Conservation (phyloP, 805 yeast species). For the Yarrowia porcina region DNA sequence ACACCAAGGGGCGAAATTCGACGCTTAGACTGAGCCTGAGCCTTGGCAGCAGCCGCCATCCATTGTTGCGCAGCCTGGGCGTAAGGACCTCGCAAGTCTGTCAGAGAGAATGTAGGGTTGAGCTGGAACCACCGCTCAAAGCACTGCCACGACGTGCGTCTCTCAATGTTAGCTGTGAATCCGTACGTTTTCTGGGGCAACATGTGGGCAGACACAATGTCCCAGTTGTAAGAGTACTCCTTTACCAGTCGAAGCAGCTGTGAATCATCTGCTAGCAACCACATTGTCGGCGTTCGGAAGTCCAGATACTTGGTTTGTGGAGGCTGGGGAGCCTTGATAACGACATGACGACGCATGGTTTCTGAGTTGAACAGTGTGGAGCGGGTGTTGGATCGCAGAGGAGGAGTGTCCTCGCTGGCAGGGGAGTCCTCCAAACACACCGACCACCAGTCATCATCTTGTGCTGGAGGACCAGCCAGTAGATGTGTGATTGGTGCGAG, state of each 20-base stretch:
- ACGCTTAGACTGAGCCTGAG: conserved; percentile 82
- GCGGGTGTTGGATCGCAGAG: conserved; percentile 6
- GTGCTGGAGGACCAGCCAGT: conserved; percentile 34
- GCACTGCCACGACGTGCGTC: conserved; percentile 98
- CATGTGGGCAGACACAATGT: conserved; percentile 77
- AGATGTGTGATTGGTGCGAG: conserved; percentile 38
- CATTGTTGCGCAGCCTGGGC: conserved; percentile 83
- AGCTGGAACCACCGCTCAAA: conserved; percentile 93
- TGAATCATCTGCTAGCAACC: conserved; percentile 94
- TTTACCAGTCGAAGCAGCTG: conserved; percentile 74
- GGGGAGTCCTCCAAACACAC: conserved; percentile 33
- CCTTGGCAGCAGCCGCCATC: conserved; percentile 86
- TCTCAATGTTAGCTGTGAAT: conserved; percentile 82
- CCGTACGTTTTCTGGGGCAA: conserved; percentile 62
- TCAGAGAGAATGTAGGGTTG: conserved; percentile 79
- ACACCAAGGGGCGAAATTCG: conserved; percentile 90
- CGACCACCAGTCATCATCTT: conserved; percentile 36
- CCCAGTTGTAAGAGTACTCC: conserved; percentile 91
- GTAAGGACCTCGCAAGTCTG: conserved; percentile 83
- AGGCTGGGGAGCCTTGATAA: conserved; percentile 83
- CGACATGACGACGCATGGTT: conserved; percentile 31
- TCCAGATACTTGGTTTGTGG: conserved; percentile 80
- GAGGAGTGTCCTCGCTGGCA: background rate
- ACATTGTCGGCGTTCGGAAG: conserved; percentile 83
- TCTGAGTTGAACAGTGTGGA: conserved; percentile 30